A percentile compares a stretch with the other conserved stretches of the same genome.
These are phyloP conservation scores for Moringa oleifera DNA, from an alignment of 345 rosid genomes.

Conservation along the genomic window DNA sequence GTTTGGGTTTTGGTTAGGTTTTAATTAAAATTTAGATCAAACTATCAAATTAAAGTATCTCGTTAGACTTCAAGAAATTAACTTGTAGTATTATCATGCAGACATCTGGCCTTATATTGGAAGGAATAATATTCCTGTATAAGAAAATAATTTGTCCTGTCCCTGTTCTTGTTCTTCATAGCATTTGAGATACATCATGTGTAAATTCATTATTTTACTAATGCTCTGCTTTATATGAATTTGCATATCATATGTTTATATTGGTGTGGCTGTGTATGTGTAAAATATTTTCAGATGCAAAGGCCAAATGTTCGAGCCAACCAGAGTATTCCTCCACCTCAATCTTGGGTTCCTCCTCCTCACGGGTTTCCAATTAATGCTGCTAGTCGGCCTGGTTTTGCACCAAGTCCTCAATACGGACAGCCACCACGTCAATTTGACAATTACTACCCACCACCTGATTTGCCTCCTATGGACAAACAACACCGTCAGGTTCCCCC, in stretches of 20 bases:
- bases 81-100: no score
- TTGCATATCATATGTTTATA: no score
- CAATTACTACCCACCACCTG: conserved; percentile 76
- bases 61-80: no score
- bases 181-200: no score
- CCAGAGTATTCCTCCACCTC: conserved; percentile 81
- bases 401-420: conserved; percentile 61
- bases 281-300: conserved; percentile 55
- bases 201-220: conserved; percentile 18
- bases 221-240: neutral
- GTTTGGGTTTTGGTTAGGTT: no score
- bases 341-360: conserved; percentile 78
- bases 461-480: conserved; percentile 81
- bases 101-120: no score
- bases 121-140: no score
- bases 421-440: conserved; percentile 81
- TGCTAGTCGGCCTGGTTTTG: conserved; percentile 66
- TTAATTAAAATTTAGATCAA: no score
- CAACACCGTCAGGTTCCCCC: conserved; percentile 95
- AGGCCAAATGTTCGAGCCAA: conserved; percentile 72
- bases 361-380: conserved; percentile 69
- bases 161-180: no score
- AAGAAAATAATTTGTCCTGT: no score
- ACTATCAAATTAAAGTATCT: no score
- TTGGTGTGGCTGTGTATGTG: no score